These are phyloP conservation scores for Lathyrus oleraceus DNA, from an alignment of 306 rosid species.

Conservation along the genomic window DNA sequence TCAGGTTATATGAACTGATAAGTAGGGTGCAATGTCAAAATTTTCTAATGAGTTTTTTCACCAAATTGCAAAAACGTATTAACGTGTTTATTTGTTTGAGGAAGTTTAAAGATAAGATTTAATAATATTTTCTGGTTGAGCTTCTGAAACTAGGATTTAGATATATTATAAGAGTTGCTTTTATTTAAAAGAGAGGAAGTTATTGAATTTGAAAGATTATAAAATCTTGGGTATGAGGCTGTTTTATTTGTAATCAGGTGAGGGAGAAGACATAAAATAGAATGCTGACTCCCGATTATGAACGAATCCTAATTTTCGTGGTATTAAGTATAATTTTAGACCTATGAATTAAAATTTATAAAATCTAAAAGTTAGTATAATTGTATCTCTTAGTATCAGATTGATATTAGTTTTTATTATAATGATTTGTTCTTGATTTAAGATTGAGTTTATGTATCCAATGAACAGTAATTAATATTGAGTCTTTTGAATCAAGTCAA, in stretches of 20 bases:
- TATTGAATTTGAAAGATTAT: conserved; percentile 8
- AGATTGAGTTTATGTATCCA: no score
- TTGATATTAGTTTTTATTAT: no score
- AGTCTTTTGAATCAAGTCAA: no score
- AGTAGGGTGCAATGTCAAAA: conserved; percentile 6
- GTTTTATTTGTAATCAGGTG: not conserved
- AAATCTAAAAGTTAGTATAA: no score
- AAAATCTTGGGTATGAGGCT: not conserved
- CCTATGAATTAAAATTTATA: not conserved
- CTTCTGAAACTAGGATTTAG: not conserved
- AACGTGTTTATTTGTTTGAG: not conserved
- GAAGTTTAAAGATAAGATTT: not conserved
- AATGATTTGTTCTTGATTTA: no score
- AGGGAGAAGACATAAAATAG: not conserved
- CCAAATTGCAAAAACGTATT: not conserved
- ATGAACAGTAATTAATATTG: no score
- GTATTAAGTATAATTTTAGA: not conserved
- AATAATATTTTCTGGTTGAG: not conserved
- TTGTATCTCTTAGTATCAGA: no score
- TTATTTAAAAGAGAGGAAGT: not conserved
- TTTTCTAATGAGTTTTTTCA: not conserved
- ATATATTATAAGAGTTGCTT: not conserved
- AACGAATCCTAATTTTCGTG: not conserved
- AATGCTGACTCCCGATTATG: not conserved
- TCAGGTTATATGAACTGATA: not conserved